Base-by-base conservation (phyloP, 768 basidiomycete genomes). In the Cystofilobasidium capitatum region DNA sequence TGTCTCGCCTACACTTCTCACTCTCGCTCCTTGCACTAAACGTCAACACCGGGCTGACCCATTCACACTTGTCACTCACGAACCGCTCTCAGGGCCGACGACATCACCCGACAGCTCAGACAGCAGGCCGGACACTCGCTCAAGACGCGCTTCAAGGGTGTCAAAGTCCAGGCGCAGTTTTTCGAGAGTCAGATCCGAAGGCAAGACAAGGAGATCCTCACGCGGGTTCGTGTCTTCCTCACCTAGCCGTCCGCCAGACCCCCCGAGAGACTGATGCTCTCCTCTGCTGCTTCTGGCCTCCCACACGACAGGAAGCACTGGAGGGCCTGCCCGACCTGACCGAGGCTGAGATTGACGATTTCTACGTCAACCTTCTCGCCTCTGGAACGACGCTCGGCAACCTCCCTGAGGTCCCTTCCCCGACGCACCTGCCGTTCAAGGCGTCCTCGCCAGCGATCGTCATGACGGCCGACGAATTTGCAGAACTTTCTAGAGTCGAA, bases 361-460 rank as follows among this genome's bases (percentile, higher is more conserved):
- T 69, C 57, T 69, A 69, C 63, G 26, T 54, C 35, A 65, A 64
- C 58, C 63, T 69, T 7, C 33, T 69, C 20, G 62, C 68, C 22
- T 69, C 68, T 1, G 68, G 68, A 35, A 69, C 58, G 14, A 57
- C 58, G n/a, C 57, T 64, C 44, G 62, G 57, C 47, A 69, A 69
- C 36, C 33, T 68, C 13, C 60, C 66, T 22, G 22, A 26, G 10
- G 29, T 69, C 36, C 24, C 39, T 1, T 65, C 68, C 12, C 62
- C 68, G 0, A 69, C 64, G 31, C 42, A 58, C 54, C 13, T 17
- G 10, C 14, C 62, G 12, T 13, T 29, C 2, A 16, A 14, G n/a
- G 4, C 29, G 3, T 26, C 47, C 1, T 31, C 42, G 6, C 2
- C 42, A 8, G 51, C 36, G 5, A 22, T 2, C 4, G 2, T 5